phyloP scores from a whole-genome alignment of 2,329 filamentous ascomycete species.

The Ophiostoma fasciatum region DNA sequence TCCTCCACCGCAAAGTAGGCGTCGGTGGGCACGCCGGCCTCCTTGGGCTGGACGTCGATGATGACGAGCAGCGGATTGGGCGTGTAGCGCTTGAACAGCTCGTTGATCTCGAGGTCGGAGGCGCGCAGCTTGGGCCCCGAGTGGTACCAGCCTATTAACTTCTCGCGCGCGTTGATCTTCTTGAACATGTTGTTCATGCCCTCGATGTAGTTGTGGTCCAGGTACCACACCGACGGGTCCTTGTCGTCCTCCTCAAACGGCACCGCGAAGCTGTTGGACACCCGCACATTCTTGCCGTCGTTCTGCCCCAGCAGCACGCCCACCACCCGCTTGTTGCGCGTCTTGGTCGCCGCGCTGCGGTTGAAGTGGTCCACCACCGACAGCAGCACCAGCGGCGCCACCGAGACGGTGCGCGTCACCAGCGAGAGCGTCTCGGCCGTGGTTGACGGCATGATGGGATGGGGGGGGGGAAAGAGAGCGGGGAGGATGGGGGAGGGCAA shows the following conservation, averaged over 20 bases:
- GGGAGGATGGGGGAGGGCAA: background rate
- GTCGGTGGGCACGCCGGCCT: conserved; percentile 93
- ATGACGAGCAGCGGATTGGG: conserved; percentile 93
- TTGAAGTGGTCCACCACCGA: conserved; percentile 98
- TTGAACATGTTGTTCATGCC: conserved; percentile 99
- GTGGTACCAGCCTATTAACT: conserved; percentile 99
- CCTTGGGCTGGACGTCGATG: conserved; percentile 95
- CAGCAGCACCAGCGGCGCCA: conserved; percentile 93
- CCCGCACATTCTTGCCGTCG: conserved; percentile 86
- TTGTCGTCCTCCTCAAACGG: conserved; percentile 99
- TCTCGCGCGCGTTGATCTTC: conserved; percentile 97
- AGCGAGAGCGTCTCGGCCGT: conserved; percentile 93
- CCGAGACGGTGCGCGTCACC: conserved; percentile 87
- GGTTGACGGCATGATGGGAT: conserved; percentile 68
- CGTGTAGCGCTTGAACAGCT: conserved; percentile 98
- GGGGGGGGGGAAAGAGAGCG: conserved; percentile 3
- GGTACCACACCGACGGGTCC: conserved; percentile 95
- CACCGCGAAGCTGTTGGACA: conserved; percentile 98
- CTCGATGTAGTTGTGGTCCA: conserved; percentile 99
- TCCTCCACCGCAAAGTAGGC: conserved; percentile 98
- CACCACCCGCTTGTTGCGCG: conserved; percentile 71
- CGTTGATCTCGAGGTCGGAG: conserved; percentile 97
- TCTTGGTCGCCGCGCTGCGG: conserved; percentile 76
- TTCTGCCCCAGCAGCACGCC: conserved; percentile 92
- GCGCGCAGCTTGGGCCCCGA: conserved; percentile 92